Conservation (phyloP, 2,329 filamentous ascomycete species). For the Trichophyton verrucosum region DNA sequence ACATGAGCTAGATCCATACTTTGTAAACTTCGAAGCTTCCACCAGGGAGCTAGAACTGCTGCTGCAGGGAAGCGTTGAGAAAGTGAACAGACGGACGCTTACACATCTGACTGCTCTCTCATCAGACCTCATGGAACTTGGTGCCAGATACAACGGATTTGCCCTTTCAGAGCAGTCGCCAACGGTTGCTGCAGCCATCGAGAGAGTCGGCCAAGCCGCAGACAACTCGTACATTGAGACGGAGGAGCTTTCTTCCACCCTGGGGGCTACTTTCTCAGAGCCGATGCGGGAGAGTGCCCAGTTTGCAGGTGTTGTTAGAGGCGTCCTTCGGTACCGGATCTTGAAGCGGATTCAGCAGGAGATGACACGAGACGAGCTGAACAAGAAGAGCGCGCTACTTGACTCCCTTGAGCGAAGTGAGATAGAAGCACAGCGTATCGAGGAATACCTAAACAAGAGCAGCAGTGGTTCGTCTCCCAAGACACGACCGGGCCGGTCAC, state of each 20-base stretch:
- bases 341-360: conserved; percentile 94
- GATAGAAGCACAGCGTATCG: conserved; percentile 80
- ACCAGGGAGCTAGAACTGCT: conserved; percentile 84
- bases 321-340: conserved; percentile 76
- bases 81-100: conserved; percentile 81
- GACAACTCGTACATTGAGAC: conserved; percentile 95
- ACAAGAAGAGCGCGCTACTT: conserved; percentile 70
- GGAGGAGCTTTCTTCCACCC: conserved; percentile 70
- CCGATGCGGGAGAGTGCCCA: conserved; percentile 97
- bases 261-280: conserved; percentile 92
- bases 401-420: conserved; percentile 90
- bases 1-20: conserved; percentile 88
- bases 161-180: conserved; percentile 85
- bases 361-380: conserved; percentile 85
- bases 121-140: conserved; percentile 80
- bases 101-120: conserved; percentile 74
- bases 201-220: conserved; percentile 84
- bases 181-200: conserved; percentile 81
- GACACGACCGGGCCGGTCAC: conserved; percentile 51
- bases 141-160: conserved; percentile 93
- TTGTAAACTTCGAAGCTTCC: conserved; percentile 80
- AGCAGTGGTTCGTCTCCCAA: conserved; percentile 44
- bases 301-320: conserved; percentile 86
- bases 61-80: conserved; percentile 87
- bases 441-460: conserved; percentile 68